Conservation (phyloP, 2,329 filamentous ascomycete species). For the Fusarium vanettenii region DNA sequence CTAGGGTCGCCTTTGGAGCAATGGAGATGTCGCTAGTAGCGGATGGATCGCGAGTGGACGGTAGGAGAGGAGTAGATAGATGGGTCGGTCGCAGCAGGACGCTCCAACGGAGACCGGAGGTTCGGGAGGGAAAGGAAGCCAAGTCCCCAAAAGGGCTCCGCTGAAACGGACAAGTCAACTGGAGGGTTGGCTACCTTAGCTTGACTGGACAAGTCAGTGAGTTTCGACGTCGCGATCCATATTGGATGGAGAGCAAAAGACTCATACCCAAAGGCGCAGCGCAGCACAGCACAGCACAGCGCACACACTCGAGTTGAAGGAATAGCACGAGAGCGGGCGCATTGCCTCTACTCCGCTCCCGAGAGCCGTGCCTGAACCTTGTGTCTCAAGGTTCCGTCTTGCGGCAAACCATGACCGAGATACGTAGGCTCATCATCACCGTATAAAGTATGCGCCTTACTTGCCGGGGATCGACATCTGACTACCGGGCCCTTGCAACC, state of each 20-base stretch:
- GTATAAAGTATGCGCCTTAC: constrained; percentile 37
- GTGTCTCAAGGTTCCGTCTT: constrained; percentile 21
- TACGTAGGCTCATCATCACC: constrained; percentile 36
- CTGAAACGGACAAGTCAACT: constrained; percentile 31
- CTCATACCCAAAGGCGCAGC: constrained; percentile 2
- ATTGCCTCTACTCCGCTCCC: constrained; percentile 19
- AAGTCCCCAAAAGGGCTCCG: constrained; percentile 24
- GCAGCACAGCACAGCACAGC: not conserved
- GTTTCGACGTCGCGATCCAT: not conserved
- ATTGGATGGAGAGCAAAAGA: not conserved
- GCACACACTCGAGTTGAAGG: not conserved
- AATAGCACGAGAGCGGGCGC: constrained; percentile 9
- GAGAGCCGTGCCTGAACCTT: constrained; percentile 16
- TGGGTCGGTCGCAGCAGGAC: constrained; percentile 14
- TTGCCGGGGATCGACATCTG: constrained; percentile 36
- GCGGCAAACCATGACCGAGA: constrained; percentile 28
- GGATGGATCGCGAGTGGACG: constrained; percentile 40
- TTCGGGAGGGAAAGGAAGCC: constrained; percentile 37
- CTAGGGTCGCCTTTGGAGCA: constrained; percentile 38
- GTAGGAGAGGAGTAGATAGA: constrained; percentile 27
- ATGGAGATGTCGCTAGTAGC: constrained; percentile 40
- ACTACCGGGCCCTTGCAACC: constrained; percentile 33
- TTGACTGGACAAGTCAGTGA: not conserved
- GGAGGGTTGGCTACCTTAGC: constrained; percentile 17
- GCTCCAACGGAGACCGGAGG: constrained; percentile 18